Percentiles rank a stretch among this genome's conserved stretches.
phyloP scores from a whole-genome alignment of 805 yeast species.

The Soucietia sequanensis region DNA sequence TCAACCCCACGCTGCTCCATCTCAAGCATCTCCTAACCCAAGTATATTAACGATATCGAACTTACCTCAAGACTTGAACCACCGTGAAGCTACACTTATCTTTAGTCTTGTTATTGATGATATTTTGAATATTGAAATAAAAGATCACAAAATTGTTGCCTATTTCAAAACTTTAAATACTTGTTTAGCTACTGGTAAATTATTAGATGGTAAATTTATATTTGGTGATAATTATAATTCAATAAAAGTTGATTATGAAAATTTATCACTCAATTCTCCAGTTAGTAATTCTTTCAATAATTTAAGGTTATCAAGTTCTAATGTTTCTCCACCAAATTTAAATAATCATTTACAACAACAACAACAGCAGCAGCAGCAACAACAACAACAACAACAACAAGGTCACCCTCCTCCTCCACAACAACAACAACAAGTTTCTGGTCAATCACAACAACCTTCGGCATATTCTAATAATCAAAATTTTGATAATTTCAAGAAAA shows the following conservation, averaged over 20 bases:
- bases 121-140: slow-evolving; percentile 47
- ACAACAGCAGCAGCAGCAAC: slow-evolving; percentile 8
- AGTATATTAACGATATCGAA: slow-evolving; percentile 40
- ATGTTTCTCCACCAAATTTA: slow-evolving; percentile 34
- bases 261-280: slow-evolving; percentile 12
- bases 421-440: not conserved
- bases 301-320: slow-evolving; percentile 24
- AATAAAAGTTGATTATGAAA: slow-evolving; percentile 35
- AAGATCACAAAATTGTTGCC: slow-evolving; percentile 33
- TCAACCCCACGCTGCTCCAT: slow-evolving; percentile 2
- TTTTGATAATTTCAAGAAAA: slow-evolving; percentile 38
- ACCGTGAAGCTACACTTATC: slow-evolving; percentile 65
- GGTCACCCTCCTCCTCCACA: slow-evolving; percentile 3
- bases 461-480: slow-evolving; percentile 4
- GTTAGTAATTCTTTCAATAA: slow-evolving; percentile 22
- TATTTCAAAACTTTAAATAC: slow-evolving; percentile 36
- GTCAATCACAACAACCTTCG: not conserved
- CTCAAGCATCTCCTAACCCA: slow-evolving; percentile 9
- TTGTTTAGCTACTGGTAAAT: slow-evolving; percentile 39
- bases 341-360: slow-evolving; percentile 11
- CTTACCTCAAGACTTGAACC: slow-evolving; percentile 60
- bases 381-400: slow-evolving; percentile 11
- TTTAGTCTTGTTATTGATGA: slow-evolving; percentile 70
- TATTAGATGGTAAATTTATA: slow-evolving; percentile 39
- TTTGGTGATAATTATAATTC: slow-evolving; percentile 39